Evolutionary conservation across 31 red algal species (phyloP).

Genomic region (Porphyra umbilicalis): DNA sequence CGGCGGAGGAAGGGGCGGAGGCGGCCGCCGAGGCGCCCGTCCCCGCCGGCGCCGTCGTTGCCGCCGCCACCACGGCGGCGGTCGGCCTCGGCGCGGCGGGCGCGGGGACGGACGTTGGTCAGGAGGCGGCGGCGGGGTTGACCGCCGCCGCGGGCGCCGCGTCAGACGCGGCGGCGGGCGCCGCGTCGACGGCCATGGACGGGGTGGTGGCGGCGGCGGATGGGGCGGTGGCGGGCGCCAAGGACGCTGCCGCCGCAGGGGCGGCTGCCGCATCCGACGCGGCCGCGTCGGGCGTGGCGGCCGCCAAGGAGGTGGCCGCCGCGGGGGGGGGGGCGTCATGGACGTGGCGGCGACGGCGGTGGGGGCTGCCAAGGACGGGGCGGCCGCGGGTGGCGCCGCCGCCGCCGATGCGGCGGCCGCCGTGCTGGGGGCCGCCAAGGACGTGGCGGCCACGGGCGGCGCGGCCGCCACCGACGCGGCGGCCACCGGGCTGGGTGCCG

Average conservation of each 20-base stretch:
- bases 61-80: not conserved
- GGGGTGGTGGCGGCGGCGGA: too few relatives aligned
- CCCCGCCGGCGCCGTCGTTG: not conserved
- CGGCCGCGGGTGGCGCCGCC: not conserved
- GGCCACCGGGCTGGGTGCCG: not conserved
- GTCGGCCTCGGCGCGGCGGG: not conserved
- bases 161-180: not conserved
- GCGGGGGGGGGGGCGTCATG: too few relatives aligned
- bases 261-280: too few relatives aligned
- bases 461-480: not conserved
- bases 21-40: not conserved
- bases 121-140: not conserved
- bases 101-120: not conserved
- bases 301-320: too few relatives aligned
- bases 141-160: not conserved
- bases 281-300: too few relatives aligned
- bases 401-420: not conserved
- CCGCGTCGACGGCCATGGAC: too few relatives aligned
- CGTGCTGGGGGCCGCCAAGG: not conserved
- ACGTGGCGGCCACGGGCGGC: not conserved
- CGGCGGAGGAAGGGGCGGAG: not conserved
- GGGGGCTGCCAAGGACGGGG: not conserved
- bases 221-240: too few relatives aligned
- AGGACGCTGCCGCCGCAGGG: too few relatives aligned
- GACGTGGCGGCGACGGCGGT: not conserved